A percentile compares a stretch with the other conserved stretches of the same genome.
phyloP scores from a whole-genome alignment of 2,329 filamentous ascomycete species.

The Epichloe sibirici region DNA sequence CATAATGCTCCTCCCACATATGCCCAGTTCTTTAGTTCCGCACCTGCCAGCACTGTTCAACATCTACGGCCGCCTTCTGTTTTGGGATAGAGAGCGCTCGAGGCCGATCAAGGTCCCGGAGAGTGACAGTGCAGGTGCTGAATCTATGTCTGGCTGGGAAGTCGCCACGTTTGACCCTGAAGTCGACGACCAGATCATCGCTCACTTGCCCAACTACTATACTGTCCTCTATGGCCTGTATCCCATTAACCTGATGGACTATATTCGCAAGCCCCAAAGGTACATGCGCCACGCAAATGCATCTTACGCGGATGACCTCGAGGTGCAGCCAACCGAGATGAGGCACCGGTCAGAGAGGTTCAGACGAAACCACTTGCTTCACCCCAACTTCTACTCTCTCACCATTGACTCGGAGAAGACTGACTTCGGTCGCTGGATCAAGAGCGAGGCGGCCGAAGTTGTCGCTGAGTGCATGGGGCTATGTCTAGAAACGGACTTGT shows the following conservation, averaged over 20 bases:
- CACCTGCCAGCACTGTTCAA: conserved; percentile 66
- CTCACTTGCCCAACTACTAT: conserved; percentile 63
- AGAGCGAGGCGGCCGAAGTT: conserved; percentile 67
- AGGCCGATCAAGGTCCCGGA: conserved; percentile 23
- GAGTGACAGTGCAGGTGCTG: conserved; percentile 21
- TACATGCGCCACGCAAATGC: conserved; percentile 65
- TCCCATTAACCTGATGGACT: conserved; percentile 76
- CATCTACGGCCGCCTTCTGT: conserved; percentile 67
- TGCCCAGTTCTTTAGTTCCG: conserved; percentile 57
- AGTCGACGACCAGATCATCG: conserved; percentile 47
- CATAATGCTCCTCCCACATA: conserved; percentile 73
- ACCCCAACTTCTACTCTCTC: conserved; percentile 73
- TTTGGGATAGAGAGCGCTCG: conserved; percentile 54
- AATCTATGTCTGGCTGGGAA: conserved; percentile 43
- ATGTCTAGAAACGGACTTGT: conserved; percentile 26
- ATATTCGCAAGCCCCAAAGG: conserved; percentile 69
- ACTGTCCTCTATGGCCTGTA: conserved; percentile 75
- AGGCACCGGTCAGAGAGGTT: conserved; percentile 64
- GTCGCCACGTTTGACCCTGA: conserved; percentile 49
- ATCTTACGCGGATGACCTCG: conserved; percentile 57
- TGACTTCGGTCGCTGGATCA: conserved; percentile 66
- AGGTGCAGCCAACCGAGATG: conserved; percentile 68
- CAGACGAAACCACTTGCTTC: conserved; percentile 58
- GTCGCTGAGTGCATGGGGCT: conserved; percentile 68
- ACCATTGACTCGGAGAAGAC: conserved; percentile 70